These are phyloP conservation scores for Glutinoglossum americanum DNA, from an alignment of 495 filamentous ascomycete genomes.

Conservation along the genomic window DNA sequence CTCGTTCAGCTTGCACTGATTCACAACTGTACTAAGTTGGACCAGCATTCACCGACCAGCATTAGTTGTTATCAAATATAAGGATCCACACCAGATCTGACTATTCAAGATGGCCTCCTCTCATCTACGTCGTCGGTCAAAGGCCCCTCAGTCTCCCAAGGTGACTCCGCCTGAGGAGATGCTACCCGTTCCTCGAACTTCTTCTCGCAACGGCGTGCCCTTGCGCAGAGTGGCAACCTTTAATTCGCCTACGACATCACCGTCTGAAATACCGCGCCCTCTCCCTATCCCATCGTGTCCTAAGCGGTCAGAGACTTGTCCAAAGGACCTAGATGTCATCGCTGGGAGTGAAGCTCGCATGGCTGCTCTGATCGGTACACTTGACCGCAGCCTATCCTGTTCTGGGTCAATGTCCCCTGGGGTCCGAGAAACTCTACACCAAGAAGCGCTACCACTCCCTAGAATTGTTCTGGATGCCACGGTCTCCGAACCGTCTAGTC, in stretches of 20 bases:
- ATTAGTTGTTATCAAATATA: background rate
- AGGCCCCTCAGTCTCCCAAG: background rate
- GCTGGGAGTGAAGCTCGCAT: slow-evolving; percentile 27
- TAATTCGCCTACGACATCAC: slow-evolving; percentile 23
- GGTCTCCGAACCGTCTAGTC: slow-evolving; percentile 1
- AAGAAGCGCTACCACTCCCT: slow-evolving; percentile 13
- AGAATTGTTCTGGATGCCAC: slow-evolving; percentile 3
- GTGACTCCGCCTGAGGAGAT: slow-evolving; percentile 1
- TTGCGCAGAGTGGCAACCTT: slow-evolving; percentile 32
- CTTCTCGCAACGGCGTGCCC: slow-evolving; percentile 6
- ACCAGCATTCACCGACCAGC: background rate
- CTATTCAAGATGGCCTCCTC: slow-evolving; percentile 1
- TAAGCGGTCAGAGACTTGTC: slow-evolving; percentile 27
- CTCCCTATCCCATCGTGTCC: slow-evolving; percentile 25
- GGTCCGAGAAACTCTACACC: slow-evolving; percentile 9
- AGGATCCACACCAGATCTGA: background rate
- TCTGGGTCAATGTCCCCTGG: slow-evolving; percentile 13
- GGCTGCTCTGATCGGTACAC: slow-evolving; percentile 21
- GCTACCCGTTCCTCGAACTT: background rate
- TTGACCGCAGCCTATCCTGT: slow-evolving; percentile 21
- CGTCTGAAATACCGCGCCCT: slow-evolving; percentile 21
- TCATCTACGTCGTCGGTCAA: slow-evolving; percentile 1
- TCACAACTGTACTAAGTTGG: background rate
- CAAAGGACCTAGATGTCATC: slow-evolving; percentile 21
- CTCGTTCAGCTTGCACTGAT: background rate